Percentiles rank a stretch among this genome's conserved stretches.
Conservation (phyloP, 345 rosid genomes). For the Hibiscus syriacus region DNA sequence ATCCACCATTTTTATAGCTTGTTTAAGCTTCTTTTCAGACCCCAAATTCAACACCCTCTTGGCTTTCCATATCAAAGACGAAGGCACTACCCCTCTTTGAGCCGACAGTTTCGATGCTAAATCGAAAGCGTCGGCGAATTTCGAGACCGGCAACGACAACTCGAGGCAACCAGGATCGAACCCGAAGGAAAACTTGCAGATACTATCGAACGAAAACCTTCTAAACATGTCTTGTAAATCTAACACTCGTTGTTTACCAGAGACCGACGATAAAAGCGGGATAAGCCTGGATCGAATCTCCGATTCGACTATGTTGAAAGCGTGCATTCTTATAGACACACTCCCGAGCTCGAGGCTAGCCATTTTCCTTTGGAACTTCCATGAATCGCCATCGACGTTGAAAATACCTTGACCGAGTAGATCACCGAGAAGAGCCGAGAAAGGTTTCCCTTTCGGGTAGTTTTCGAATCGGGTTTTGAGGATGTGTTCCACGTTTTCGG, state of each 20-base stretch:
- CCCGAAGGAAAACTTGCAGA: conserved; percentile 59
- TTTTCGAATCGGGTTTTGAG: conserved; percentile 50
- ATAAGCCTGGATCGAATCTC: conserved; percentile 41
- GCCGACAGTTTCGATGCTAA: conserved; percentile 46
- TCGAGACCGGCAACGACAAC: conserved; percentile 35
- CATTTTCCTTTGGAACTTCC: conserved; percentile 60
- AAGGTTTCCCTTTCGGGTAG: conserved; percentile 65
- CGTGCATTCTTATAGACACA: conserved; percentile 30
- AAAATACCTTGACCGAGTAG: conserved; percentile 65
- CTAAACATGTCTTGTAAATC: conserved; percentile 61
- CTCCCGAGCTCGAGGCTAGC: conserved; percentile 63
- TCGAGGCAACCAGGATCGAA: conserved; percentile 51
- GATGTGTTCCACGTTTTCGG: conserved; percentile 48
- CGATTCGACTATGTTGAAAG: conserved; percentile 28
- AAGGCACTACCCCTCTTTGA: conserved; percentile 37
- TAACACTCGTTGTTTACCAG: conserved; percentile 5
- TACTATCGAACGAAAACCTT: conserved; percentile 57
- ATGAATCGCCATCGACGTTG: conserved; percentile 55
- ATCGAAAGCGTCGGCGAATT: conserved; percentile 51
- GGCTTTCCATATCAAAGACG: conserved; percentile 45
- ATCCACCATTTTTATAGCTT: conserved; percentile 39
- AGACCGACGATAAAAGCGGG: conserved; percentile 27
- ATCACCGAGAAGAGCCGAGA: conserved; percentile 50
- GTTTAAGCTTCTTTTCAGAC: conserved; percentile 44
- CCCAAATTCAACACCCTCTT: conserved; percentile 47